Evolutionary conservation across 2,329 filamentous ascomycete species (phyloP).

Genomic region (Calonectria leucothoes): DNA sequence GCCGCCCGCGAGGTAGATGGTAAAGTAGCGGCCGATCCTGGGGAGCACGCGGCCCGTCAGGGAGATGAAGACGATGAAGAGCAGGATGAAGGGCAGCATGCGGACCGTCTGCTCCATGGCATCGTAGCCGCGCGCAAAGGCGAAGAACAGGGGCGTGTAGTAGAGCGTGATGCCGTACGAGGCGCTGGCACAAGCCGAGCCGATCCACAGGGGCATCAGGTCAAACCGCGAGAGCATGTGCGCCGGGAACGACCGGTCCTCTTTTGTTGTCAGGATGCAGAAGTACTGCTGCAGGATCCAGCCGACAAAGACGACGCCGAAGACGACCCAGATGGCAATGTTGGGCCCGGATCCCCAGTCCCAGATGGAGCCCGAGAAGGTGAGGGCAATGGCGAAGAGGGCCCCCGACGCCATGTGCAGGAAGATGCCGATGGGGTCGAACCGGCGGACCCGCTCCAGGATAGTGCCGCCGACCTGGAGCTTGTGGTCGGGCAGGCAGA

Average conservation of each 20-base stretch:
- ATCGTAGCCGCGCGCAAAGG: slow-evolving; percentile 58
- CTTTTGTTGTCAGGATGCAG: slow-evolving; percentile 55
- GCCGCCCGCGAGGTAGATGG: slow-evolving; percentile 45
- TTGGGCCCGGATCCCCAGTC: slow-evolving; percentile 57
- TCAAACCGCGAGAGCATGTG: slow-evolving; percentile 43
- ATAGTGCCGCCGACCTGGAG: slow-evolving; percentile 34
- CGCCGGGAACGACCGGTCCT: slow-evolving; percentile 37
- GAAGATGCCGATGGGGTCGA: slow-evolving; percentile 46
- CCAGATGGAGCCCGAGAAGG: slow-evolving; percentile 62
- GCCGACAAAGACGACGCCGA: slow-evolving; percentile 54
- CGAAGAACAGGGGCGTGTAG: slow-evolving; percentile 67
- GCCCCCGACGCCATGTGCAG: slow-evolving; percentile 48
- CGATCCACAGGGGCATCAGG: slow-evolving; percentile 56
- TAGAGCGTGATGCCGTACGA: slow-evolving; percentile 57
- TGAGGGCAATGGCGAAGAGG: slow-evolving; percentile 58
- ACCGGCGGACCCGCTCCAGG: slow-evolving; percentile 31
- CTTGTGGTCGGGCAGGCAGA: slow-evolving; percentile 55
- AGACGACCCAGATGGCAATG: slow-evolving; percentile 60
- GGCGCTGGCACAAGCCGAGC: slow-evolving; percentile 49
- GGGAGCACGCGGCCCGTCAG: slow-evolving; percentile 52
- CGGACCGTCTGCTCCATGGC: slow-evolving; percentile 54
- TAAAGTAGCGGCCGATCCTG: slow-evolving; percentile 50
- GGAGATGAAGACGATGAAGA: slow-evolving; percentile 50
- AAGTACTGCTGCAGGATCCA: slow-evolving; percentile 62
- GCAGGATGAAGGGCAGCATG: slow-evolving; percentile 56